phyloP scores from a whole-genome alignment of 805 yeast genomes.

The Kodamaea neixiangensis region DNA sequence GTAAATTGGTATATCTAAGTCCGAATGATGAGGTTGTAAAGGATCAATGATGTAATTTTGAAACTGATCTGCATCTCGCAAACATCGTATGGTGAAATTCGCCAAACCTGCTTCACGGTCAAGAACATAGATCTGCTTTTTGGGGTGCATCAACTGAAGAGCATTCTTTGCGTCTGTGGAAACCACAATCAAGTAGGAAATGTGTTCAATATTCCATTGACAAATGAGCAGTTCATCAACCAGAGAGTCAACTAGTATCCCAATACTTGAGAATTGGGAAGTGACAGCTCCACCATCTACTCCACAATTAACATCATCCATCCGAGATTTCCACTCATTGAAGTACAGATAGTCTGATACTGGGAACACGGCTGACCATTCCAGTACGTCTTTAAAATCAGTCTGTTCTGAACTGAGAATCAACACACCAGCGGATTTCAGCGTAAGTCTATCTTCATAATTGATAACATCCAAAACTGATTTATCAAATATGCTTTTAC shows the following conservation, averaged over 20 bases:
- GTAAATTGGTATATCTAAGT: slow-evolving; percentile 62
- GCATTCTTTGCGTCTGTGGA: background rate
- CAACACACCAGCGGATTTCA: background rate
- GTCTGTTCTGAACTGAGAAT: background rate
- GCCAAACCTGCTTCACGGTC: background rate
- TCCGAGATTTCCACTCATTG: background rate
- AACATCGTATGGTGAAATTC: background rate
- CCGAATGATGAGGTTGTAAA: slow-evolving; percentile 65
- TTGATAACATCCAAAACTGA: background rate
- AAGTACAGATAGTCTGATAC: background rate
- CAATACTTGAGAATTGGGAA: background rate
- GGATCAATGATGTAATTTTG: slow-evolving; percentile 46
- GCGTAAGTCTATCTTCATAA: background rate
- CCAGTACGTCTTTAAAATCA: background rate
- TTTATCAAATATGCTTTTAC: background rate
- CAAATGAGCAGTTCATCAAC: background rate
- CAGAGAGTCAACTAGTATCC: background rate
- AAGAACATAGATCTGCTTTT: background rate
- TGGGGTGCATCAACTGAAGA: slow-evolving; percentile 1
- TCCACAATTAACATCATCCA: background rate
- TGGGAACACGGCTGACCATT: background rate
- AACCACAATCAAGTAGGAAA: background rate
- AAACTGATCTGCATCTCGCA: background rate
- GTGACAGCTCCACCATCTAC: background rate
- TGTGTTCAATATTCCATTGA: background rate